Base-by-base conservation (phyloP, 192 early-diverging fungal species). In the Allomyces javanicus region DNA sequence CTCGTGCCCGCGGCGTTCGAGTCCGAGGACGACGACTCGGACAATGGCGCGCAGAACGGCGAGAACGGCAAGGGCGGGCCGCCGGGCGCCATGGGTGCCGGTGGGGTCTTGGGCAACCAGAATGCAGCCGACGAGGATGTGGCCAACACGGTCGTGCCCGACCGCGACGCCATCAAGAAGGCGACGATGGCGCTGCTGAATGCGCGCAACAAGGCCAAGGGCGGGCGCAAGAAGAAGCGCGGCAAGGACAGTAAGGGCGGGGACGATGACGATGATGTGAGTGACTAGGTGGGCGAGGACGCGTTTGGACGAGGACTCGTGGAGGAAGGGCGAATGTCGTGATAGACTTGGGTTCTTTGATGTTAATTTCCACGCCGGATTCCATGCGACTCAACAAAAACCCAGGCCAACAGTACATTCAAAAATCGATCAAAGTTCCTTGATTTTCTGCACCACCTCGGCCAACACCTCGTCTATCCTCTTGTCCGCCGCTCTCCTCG, bases 91-190 rank as follows among this genome's bases (percentile, higher is more conserved):
- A 40, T 40, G 33, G 33, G 33, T 9, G 33, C 33, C 9, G 33
- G 33, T 9, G 33, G 33, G 4, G 33, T 40, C 4, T 9, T 40
- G 33, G 33, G 33, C 33, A 40, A 40, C 33, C 33, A 40, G 7
- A 40, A 82, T 62, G 77, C 79, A 21, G 81, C 82, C 62, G 71
- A 81, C 64, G 69, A 79, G 58, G 79, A 83, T 63, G 78, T 79
- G 62, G 80, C 78, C 25, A 72, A 75, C 55, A 80, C 78, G 12
- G 82, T 82, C 33, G 77, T 83, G 4, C 76, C 75, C 7, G 82
- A 83, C 58, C 74, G 82, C 66, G 82, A 83, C 65, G 74, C 80
- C 9, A 78, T 83, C 67, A 83, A 83, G 73, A 83, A 82, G 71
- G 78, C 80, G 50, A 80, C 80, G 22, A 76, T 77, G 22, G 80